A percentile compares a stretch with the other conserved stretches of the same genome.
phyloP scores from a whole-genome alignment of 805 yeast species.

The Kurtzmaniella cleridarum region DNA sequence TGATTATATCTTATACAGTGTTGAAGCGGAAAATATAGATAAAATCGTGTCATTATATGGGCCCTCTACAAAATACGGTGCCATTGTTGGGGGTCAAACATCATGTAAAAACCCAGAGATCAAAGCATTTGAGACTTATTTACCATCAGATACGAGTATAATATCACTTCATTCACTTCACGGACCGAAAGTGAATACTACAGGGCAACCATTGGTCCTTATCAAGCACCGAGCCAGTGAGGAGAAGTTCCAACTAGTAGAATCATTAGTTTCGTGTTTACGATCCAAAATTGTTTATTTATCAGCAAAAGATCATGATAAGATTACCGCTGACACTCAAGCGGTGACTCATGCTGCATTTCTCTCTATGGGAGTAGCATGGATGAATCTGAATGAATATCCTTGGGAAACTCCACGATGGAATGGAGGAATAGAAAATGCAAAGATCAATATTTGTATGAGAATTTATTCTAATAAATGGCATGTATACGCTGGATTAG shows the following conservation, averaged over 20 bases:
- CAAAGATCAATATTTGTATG: conserved; percentile 87
- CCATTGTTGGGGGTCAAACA: conserved; percentile 97
- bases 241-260: conserved; percentile 56
- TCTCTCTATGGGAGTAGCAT: conserved; percentile 93
- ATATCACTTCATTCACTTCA: conserved; percentile 88
- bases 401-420: conserved; percentile 89
- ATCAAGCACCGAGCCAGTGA: conserved; percentile 66
- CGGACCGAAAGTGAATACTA: conserved; percentile 86
- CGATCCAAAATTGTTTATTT: conserved; percentile 72
- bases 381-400: conserved; percentile 76
- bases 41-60: conserved; percentile 74
- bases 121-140: conserved; percentile 66
- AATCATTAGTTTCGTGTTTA: conserved; percentile 61
- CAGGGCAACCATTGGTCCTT: conserved; percentile 89
- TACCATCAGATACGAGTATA: conserved; percentile 79
- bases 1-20: conserved; percentile 84
- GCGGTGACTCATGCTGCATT: conserved; percentile 98
- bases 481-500: conserved; percentile 98
- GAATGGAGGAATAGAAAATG: conserved; percentile 94
- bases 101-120: conserved; percentile 92
- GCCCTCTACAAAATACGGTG: conserved; percentile 80
- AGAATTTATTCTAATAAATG: conserved; percentile 90
- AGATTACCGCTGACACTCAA: conserved; percentile 95
- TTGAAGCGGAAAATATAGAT: conserved; percentile 83
- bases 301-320: conserved; percentile 85